Base-by-base conservation (phyloP, 108 stramenopile species). In the Pseudonitzschia delicatissima region DNA sequence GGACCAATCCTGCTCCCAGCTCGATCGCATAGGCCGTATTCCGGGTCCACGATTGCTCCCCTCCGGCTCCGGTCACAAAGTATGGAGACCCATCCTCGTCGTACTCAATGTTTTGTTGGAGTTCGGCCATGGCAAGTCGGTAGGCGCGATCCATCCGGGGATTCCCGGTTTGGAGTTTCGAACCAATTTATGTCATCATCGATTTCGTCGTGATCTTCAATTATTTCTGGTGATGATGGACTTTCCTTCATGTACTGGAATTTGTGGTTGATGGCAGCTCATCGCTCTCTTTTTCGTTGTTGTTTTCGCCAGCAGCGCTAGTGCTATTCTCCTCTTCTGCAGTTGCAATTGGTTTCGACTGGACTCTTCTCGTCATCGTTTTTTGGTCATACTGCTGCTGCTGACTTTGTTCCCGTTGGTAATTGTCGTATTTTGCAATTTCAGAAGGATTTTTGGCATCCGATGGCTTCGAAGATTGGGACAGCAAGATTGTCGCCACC, bases 11-110 rank as follows among this genome's bases (percentile, higher is more conserved):
- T 8, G 62, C 72, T 35, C 42, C 72, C 62, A 66, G 35, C 57
- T 78, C 72, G 37, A 68, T 45, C 18, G 77, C 77, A 65, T 69
- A 78, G 21, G 69, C 66, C 35, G 77, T 78, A 55, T 78, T 72
- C 29, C 77, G 69, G n/a, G 77, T 73, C 77, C 77, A 78, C 33
- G 69, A 35, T 35, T 73, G 72, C 20, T 33, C 33, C 77, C 77
- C 73, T 20, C 72, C 72, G 33, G 49, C 40, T 3, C 77, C 77
- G 47, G 77, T 72, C 20, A 78, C 53, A 39, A 78, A 78, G 33
- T 32, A 57, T 28, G 29, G 55, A 32, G 29, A 1, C 5, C 31
- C 31, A 28, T 33, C 34, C 11, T 29, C 28, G 45, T 68, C 40
- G 67, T 29, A 27, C 15, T 33, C 68, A 33, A 78, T 68, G 62